phyloP scores from a whole-genome alignment of 179 eudicot species.

The Carnegiea gigantea region DNA sequence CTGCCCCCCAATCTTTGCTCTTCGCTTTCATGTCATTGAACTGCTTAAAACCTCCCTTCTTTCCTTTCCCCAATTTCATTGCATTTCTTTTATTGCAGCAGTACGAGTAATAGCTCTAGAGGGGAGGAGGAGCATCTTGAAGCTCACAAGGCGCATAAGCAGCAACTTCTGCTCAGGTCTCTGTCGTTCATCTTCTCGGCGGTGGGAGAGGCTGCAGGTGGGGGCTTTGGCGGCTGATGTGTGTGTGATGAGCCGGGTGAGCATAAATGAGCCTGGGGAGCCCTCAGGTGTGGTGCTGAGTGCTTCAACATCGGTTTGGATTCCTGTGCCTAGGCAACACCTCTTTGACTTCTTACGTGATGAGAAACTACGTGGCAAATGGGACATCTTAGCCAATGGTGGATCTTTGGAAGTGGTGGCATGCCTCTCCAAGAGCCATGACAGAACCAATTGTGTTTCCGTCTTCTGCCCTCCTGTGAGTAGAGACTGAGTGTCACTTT shows the following conservation, averaged over 20 bases:
- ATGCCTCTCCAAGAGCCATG: constrained; percentile 50
- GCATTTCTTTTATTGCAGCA: neutral
- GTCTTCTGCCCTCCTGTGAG: constrained; percentile 65
- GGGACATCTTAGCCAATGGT: constrained; percentile 70
- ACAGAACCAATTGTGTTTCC: constrained; percentile 46
- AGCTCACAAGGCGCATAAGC: constrained; percentile 66
- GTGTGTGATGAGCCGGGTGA: constrained; percentile 49
- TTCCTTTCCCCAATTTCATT: neutral
- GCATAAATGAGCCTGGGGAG: constrained; percentile 51
- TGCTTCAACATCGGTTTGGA: constrained; percentile 62
- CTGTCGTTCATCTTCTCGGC: constrained; percentile 43
- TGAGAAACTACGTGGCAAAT: constrained; percentile 51
- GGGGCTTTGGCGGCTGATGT: constrained; percentile 37
- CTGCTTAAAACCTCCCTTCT: neutral
- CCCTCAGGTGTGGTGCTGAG: constrained; percentile 69
- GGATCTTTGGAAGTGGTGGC: constrained; percentile 52
- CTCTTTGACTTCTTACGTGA: constrained; percentile 54
- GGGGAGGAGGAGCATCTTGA: constrained; percentile 51
- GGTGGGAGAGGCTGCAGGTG: constrained; percentile 54
- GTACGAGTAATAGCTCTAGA: constrained; percentile 33
- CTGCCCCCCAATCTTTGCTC: neutral
- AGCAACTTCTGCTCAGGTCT: constrained; percentile 53
- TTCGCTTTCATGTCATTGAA: neutral
- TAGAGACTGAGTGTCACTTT: neutral
- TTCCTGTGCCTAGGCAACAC: constrained; percentile 48